These are phyloP conservation scores for Taiwanofungus camphoratus DNA, from an alignment of 1,284 basidiomycete species.

Conservation along the genomic window DNA sequence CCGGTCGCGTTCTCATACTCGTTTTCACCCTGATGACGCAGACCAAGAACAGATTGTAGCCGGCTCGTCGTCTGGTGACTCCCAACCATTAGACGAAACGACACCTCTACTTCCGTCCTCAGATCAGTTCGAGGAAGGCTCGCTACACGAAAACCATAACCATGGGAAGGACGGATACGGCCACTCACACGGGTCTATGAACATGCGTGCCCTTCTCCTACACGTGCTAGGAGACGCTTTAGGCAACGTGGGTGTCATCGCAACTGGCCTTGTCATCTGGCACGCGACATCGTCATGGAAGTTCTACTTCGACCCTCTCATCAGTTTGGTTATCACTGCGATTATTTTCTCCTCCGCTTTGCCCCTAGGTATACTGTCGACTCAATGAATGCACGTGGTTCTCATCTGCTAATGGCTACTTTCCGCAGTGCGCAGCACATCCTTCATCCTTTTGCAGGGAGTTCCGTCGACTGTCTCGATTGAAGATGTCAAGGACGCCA, in stretches of 20 bases:
- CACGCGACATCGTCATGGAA: constrained; percentile 73
- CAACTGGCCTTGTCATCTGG: constrained; percentile 92
- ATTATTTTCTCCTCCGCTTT: constrained; percentile 97
- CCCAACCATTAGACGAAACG: constrained; percentile 14
- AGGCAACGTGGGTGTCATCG: constrained; percentile 97
- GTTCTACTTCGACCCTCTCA: constrained; percentile 90
- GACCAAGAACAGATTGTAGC: constrained; percentile 13
- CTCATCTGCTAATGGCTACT: not conserved
- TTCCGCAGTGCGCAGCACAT: constrained; percentile 78
- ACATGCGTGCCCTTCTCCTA: constrained; percentile 92
- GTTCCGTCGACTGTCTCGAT: constrained; percentile 89
- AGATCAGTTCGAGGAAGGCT: constrained; percentile 16
- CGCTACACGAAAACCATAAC: constrained; percentile 9
- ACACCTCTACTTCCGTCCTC: constrained; percentile 21
- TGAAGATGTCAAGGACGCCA: constrained; percentile 78
- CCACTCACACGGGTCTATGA: constrained; percentile 86
- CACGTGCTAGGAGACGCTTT: constrained; percentile 97
- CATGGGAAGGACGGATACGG: constrained; percentile 29
- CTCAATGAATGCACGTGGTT: constrained; percentile 9
- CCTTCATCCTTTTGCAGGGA: constrained; percentile 95
- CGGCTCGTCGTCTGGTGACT: constrained; percentile 8
- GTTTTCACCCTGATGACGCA: constrained; percentile 14
- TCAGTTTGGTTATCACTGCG: constrained; percentile 91
- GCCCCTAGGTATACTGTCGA: constrained; percentile 63
- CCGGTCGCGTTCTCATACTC: constrained; percentile 26